Percentiles rank a stretch among this genome's conserved stretches.
Evolutionary conservation across 257 asterid species (phyloP).

Genomic region (Henckelia pumila): DNA sequence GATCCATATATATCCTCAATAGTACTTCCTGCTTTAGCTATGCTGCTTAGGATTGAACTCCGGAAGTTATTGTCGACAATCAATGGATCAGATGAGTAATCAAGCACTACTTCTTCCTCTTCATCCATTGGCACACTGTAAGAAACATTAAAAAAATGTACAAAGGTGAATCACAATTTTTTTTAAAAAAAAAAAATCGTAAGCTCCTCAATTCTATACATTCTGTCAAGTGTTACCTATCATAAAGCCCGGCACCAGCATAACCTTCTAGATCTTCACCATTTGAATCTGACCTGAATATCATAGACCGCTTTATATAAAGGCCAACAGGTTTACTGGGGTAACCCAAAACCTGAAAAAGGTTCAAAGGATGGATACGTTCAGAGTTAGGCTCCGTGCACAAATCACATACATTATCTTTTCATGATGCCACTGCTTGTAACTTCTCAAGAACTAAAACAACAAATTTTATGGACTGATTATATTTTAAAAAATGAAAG

Average conservation of each 20-base stretch:
- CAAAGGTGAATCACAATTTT: neutral
- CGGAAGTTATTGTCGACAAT: constrained; percentile 65
- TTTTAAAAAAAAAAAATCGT: neutral
- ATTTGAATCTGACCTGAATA: constrained; percentile 97
- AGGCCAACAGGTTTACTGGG: constrained; percentile 99
- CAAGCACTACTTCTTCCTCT: constrained; percentile 76
- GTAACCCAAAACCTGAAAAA: constrained; percentile 84
- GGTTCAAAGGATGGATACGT: constrained; percentile 20
- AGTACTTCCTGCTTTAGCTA: constrained; percentile 82
- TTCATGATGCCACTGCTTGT: neutral
- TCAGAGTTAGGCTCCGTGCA: constrained; percentile 15
- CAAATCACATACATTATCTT: constrained; percentile 12
- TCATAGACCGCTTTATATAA: constrained; percentile 70
- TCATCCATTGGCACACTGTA: constrained; percentile 97
- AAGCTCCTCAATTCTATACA: constrained; percentile 4
- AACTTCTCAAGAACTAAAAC: neutral
- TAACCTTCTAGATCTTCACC: constrained; percentile 93
- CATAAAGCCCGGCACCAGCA: constrained; percentile 99
- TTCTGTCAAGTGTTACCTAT: constrained; percentile 53
- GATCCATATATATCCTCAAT: constrained; percentile 86
- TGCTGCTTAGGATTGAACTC: constrained; percentile 55
- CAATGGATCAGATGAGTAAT: constrained; percentile 75
- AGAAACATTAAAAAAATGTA: constrained; percentile 2
- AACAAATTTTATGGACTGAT: neutral
- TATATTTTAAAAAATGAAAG: neutral